phyloP scores from a whole-genome alignment of 257 asterid species.

The Eustoma russellianum region DNA sequence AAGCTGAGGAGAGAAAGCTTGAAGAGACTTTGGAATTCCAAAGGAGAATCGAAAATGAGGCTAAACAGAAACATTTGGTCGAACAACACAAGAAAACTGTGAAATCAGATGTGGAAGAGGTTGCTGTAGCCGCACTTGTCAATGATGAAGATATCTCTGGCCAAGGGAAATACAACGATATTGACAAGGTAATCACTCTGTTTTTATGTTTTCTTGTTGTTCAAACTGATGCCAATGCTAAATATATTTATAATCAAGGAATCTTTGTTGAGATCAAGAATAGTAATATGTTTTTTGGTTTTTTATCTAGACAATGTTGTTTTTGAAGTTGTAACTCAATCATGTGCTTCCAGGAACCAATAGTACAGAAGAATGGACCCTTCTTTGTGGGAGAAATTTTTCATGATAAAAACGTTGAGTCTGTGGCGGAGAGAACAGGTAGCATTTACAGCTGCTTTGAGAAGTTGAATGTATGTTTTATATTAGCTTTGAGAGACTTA shows the following conservation, averaged over 20 bases:
- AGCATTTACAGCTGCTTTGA: slow-evolving; percentile 4
- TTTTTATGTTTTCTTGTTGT: not conserved
- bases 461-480: slow-evolving; percentile 4
- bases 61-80: slow-evolving; percentile 80
- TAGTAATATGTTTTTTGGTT: too few relatives aligned
- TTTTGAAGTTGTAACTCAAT: slow-evolving; percentile 1
- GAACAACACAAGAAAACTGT: slow-evolving; percentile 50
- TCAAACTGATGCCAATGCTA: not conserved
- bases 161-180: slow-evolving; percentile 26
- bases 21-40: slow-evolving; percentile 96
- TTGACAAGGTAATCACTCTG: slow-evolving; percentile 30
- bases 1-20: slow-evolving; percentile 97
- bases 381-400: slow-evolving; percentile 24
- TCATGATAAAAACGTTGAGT: slow-evolving; percentile 25
- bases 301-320: too few relatives aligned
- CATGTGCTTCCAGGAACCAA: slow-evolving; percentile 25
- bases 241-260: not conserved
- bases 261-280: not conserved
- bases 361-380: slow-evolving; percentile 35
- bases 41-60: slow-evolving; percentile 90
- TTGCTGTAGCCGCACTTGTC: slow-evolving; percentile 21
- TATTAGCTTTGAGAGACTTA: not conserved
- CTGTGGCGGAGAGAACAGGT: slow-evolving; percentile 35
- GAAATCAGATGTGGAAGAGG: slow-evolving; percentile 22
- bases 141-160: slow-evolving; percentile 24